Percentiles rank a stretch among this genome's conserved stretches.
These are phyloP conservation scores for Haematococcus sp. DNA, from an alignment of 139 green algal species.

Conservation along the genomic window DNA sequence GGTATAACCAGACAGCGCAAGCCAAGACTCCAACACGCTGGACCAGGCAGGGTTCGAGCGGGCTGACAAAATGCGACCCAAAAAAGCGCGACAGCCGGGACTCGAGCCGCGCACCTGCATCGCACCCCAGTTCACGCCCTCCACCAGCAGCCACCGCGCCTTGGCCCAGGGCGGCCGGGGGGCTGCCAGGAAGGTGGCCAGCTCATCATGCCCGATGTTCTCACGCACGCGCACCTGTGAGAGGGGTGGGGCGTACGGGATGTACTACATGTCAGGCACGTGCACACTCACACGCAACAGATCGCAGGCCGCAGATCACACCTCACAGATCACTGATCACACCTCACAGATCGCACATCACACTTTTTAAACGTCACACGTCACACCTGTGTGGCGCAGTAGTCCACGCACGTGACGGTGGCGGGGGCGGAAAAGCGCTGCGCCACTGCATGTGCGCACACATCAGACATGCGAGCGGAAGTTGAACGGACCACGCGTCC, in stretches of 20 bases:
- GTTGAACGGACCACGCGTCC: no score
- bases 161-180: not conserved
- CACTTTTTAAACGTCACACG: no score
- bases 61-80: no score
- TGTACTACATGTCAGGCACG: no score
- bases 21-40: no score
- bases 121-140: conserved; percentile 4
- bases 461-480: no score
- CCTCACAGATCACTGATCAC: not conserved
- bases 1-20: no score
- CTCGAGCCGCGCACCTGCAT: not conserved
- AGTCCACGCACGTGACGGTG: conserved; percentile 9
- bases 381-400: not conserved
- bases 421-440: not conserved
- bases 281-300: not conserved
- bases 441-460: no score
- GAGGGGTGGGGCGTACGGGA: no score
- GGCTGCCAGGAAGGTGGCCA: not conserved
- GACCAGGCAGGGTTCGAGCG: no score
- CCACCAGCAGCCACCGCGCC: conserved; percentile 3
- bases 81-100: no score
- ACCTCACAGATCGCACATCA: no score
- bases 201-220: not conserved
- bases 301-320: not conserved
- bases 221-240: not conserved